Evolutionary conservation across 2,329 filamentous ascomycete species (phyloP).

Genomic region (Epichloe sp.): DNA sequence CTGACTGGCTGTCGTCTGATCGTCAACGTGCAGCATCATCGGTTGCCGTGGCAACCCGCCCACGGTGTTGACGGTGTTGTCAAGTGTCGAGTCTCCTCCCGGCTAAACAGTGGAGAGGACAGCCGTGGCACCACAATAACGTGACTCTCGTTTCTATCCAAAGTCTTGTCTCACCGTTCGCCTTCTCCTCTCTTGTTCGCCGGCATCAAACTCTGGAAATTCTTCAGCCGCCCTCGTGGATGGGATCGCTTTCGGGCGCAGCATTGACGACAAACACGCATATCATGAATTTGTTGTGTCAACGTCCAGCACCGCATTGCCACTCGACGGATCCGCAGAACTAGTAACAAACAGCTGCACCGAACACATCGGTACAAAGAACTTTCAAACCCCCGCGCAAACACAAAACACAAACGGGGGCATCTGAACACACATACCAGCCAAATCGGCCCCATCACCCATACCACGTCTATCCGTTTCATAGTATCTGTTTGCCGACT

Average conservation of each 20-base stretch:
- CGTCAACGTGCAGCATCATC: neutral
- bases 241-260: neutral
- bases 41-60: neutral
- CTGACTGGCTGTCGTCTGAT: neutral
- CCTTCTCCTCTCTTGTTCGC: neutral
- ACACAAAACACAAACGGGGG: neutral
- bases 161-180: no score
- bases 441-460: neutral
- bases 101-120: slow-evolving; percentile 1
- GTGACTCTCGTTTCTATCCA: neutral
- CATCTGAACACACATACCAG: neutral
- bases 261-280: neutral
- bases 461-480: neutral
- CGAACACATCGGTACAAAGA: neutral
- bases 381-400: neutral
- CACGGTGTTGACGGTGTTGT: neutral
- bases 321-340: neutral
- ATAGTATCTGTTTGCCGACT: neutral
- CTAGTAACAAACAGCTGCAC: neutral
- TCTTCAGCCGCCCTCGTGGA: neutral
- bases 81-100: neutral
- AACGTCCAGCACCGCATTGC: neutral
- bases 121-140: neutral
- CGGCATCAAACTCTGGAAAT: neutral
- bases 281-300: slow-evolving; percentile 1